phyloP scores from a whole-genome alignment of 306 rosid species.

The Corylus americana region DNA sequence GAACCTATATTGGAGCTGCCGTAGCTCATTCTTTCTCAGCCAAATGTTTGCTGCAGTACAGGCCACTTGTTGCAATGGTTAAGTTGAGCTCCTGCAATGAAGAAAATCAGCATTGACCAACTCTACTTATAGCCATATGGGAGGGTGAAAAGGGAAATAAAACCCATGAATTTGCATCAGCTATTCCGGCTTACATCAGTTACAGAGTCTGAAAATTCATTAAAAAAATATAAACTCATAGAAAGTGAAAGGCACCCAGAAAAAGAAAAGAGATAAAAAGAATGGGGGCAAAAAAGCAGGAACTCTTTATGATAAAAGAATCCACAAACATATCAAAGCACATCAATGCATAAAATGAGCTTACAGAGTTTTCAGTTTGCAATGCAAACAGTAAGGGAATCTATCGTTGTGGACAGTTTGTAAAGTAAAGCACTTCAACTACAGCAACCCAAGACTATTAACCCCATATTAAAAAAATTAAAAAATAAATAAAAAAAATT shows the following conservation, averaged over 20 bases:
- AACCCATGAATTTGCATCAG: slow-evolving; percentile 53
- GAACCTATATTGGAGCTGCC: slow-evolving; percentile 54
- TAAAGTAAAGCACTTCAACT: slow-evolving; percentile 58
- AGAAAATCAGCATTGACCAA: slow-evolving; percentile 41
- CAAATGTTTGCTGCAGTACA: slow-evolving; percentile 25
- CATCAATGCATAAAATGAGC: slow-evolving; percentile 50
- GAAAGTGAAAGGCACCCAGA: slow-evolving; percentile 67
- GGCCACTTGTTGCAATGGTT: slow-evolving; percentile 38
- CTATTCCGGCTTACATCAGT: slow-evolving; percentile 34
- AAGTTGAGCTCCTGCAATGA: slow-evolving; percentile 67
- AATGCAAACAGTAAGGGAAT: slow-evolving; percentile 56
- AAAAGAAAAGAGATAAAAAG: slow-evolving; percentile 42
- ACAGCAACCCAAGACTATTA: slow-evolving; percentile 54
- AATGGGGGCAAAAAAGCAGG: slow-evolving; percentile 33
- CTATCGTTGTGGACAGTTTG: slow-evolving; percentile 54
- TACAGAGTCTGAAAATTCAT: slow-evolving; percentile 33
- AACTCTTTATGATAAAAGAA: slow-evolving; percentile 59
- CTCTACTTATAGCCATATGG: slow-evolving; percentile 60
- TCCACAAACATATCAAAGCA: slow-evolving; percentile 38
- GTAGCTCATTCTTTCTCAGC: slow-evolving; percentile 65
- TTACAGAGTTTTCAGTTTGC: slow-evolving; percentile 41
- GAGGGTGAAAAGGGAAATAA: slow-evolving; percentile 44
- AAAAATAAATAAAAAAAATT: too few species aligned
- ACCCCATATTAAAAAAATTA: neutral
- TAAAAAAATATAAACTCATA: slow-evolving; percentile 37